Conservation (phyloP, 2,329 filamentous ascomycete genomes). For the Juglanconis sp. region DNA sequence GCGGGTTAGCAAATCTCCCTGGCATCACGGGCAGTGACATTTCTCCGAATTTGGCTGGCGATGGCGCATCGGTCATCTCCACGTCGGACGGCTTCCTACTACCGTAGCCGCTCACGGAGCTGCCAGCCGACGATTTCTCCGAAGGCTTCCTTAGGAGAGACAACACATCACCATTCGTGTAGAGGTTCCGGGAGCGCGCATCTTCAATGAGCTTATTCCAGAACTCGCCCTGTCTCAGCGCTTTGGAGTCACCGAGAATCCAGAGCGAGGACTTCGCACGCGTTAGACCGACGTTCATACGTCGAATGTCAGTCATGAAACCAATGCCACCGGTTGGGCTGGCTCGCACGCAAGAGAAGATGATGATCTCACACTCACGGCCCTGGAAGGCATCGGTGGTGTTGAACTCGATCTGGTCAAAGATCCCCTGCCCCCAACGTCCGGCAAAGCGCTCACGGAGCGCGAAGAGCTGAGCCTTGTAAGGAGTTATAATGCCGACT, state of each 20-base stretch:
- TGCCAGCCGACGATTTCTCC: conserved; percentile 29
- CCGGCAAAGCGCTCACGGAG: conserved; percentile 72
- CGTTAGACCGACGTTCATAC: conserved; percentile 98
- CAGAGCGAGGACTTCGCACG: conserved; percentile 95
- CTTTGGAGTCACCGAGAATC: conserved; percentile 89
- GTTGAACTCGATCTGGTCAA: conserved; percentile 88
- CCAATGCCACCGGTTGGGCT: conserved; percentile 91
- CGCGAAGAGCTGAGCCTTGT: conserved; percentile 86
- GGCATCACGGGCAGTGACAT: not conserved
- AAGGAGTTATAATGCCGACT: conserved; percentile 95
- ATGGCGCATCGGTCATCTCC: conserved; percentile 24
- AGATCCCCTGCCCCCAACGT: conserved; percentile 71
- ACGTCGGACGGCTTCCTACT: conserved; percentile 20
- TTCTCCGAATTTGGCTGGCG: not conserved
- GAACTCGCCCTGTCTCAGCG: conserved; percentile 81
- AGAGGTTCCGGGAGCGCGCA: conserved; percentile 69
- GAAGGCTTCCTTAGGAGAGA: conserved; percentile 45
- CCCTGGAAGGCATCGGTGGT: conserved; percentile 98
- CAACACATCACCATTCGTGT: conserved; percentile 65
- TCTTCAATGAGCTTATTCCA: conserved; percentile 87
- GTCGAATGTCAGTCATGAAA: conserved; percentile 96
- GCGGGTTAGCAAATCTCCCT: not conserved
- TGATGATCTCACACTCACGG: conserved; percentile 94
- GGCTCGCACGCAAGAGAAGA: conserved; percentile 96
- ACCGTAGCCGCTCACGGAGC: conserved; percentile 13